A percentile compares a stretch with the other conserved stretches of the same genome.
Conservation (phyloP, 495 filamentous ascomycete species). For the Aspergillus bertholletiae region DNA sequence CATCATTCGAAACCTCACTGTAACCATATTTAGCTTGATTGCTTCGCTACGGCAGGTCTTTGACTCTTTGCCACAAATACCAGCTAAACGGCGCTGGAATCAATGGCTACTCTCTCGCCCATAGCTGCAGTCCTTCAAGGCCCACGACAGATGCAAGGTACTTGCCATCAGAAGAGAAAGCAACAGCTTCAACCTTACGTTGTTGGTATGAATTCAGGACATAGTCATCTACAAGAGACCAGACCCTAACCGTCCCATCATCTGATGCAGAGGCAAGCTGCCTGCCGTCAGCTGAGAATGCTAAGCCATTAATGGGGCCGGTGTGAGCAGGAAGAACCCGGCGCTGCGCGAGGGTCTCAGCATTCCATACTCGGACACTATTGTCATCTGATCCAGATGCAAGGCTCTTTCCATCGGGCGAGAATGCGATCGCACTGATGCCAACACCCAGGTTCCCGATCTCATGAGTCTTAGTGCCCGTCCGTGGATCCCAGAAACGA, state of each 20-base stretch:
- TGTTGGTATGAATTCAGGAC: neutral
- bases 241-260: neutral
- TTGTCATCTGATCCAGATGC: neutral
- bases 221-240: neutral
- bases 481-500: neutral
- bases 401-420: neutral
- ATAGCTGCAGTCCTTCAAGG: neutral
- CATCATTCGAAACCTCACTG: too few species aligned
- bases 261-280: neutral
- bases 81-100: too few species aligned
- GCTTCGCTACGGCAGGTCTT: too few species aligned
- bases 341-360: neutral
- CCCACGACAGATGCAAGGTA: neutral
- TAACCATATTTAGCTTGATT: too few species aligned
- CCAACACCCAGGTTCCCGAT: neutral
- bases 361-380: neutral
- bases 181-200: neutral
- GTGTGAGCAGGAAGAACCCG: neutral
- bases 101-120: neutral
- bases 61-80: too few species aligned
- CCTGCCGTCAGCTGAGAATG: neutral
- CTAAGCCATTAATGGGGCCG: neutral
- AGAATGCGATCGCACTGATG: neutral
- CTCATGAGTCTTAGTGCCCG: neutral
- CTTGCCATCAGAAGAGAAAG: neutral